Evolutionary conservation across 305 asterid species (phyloP), one percentile per base, ranked within the genome.

Genomic region (Euphrasia arctica): DNA sequence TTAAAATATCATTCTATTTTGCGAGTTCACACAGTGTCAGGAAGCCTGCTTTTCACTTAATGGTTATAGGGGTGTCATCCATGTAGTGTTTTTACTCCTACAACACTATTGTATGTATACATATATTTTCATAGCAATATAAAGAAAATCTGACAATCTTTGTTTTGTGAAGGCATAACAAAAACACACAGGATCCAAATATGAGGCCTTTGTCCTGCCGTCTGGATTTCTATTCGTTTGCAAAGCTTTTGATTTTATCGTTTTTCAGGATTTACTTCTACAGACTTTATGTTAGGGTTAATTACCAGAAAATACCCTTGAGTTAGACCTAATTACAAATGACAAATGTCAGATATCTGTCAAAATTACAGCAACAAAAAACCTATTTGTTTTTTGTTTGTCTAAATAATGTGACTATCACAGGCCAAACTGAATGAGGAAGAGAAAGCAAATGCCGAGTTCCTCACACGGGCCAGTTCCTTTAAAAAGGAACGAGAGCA

Each of bases 401-500:
- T 39, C 43, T 39, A 63, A 73, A 51, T 12, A 54, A 42, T 66
- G 70, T 62, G 56, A 60, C 62, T 39, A 47, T 77, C 56, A 64
- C 90, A 92, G 97, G 94, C 78, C 69, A 87, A 77, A 67, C 70
- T 77, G 80, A 75, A 77, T 57, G 93, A 74, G 60, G 97, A 87
- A 79, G 73, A 60, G 60, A 75, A 70, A 63, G 72, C 78, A 2
- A 92, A 82, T 61, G 73, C 74, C 22, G 95, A 89, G 42, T 13
- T 87, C 50, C 83, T 79, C 34, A 47, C 78, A 39, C 88, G 79
- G 68, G 85, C 86, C 64, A 74, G 62, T 67, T 72, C 79, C 18
- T 60, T 77, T 25, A 79, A 54, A 72, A 84, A 77, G 70, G 95
- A 90, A 73, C 74, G 89, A 73, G 89, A 86, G 60, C 79, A 82